Conservation (phyloP, 2,329 filamentous ascomycete species). For the Diplodia scrobiculata region DNA sequence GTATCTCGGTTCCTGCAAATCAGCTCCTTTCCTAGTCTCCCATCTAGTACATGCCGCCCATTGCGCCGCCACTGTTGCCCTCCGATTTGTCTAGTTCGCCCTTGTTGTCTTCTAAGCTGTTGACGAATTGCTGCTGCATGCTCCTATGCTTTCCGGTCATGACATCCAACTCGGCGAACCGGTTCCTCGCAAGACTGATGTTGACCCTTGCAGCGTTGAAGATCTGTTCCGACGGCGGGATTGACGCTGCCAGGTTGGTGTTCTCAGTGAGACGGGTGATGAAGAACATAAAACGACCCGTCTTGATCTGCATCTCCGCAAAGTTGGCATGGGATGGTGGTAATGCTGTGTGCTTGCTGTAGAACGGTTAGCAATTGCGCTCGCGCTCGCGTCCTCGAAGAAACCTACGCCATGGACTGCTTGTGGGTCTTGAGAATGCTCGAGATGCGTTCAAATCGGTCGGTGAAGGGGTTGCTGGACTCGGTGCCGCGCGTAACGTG, state of each 20-base stretch:
- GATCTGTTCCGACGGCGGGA: conserved; percentile 85
- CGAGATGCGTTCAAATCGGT: conserved; percentile 90
- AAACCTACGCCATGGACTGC: conserved; percentile 64
- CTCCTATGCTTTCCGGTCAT: conserved; percentile 28
- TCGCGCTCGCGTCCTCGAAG: not conserved
- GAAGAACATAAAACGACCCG: conserved; percentile 83
- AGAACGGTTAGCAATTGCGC: conserved; percentile 41
- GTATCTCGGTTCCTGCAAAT: conserved; percentile 22
- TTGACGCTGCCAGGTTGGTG: conserved; percentile 89
- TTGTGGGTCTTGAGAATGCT: conserved; percentile 99
- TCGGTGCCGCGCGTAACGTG: conserved; percentile 79
- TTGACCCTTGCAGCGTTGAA: conserved; percentile 92
- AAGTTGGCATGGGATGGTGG: conserved; percentile 82
- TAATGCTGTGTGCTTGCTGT: conserved; percentile 73
- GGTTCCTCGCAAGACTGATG: conserved; percentile 79
- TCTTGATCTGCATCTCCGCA: conserved; percentile 77
- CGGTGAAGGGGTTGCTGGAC: conserved; percentile 79
- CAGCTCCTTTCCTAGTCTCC: not conserved
- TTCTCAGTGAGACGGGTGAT: conserved; percentile 96
- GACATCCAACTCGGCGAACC: conserved; percentile 69
- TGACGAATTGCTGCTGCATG: conserved; percentile 25
- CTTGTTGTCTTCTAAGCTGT: conserved; percentile 20
- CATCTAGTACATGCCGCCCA: conserved; percentile 13
- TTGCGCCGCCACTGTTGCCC: conserved; percentile 2
- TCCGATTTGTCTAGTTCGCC: conserved; percentile 15